phyloP scores from a whole-genome alignment of 2,329 filamentous ascomycete species.

The Pochonia chlamydosporia region DNA sequence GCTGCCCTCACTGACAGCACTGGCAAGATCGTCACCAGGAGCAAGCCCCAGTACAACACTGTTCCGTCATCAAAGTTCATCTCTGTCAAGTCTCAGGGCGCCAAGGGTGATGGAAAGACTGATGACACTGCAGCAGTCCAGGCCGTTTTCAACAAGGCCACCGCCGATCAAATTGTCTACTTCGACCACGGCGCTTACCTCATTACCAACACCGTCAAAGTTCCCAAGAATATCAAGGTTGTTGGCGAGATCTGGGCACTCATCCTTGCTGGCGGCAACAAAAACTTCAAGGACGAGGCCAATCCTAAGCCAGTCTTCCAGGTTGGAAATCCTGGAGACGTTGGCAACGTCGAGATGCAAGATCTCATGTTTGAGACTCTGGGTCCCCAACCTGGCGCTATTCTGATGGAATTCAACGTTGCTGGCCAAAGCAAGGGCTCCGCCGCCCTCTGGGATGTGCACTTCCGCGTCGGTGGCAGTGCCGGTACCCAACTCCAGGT shows the following conservation, averaged over 20 bases:
- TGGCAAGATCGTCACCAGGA: conserved; percentile 72
- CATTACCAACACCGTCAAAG: conserved; percentile 61
- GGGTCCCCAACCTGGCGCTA: conserved; percentile 78
- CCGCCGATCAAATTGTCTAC: conserved; percentile 61
- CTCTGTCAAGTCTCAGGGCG: conserved; percentile 76
- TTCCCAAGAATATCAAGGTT: conserved; percentile 78
- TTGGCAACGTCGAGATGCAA: conserved; percentile 77
- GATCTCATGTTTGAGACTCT: conserved; percentile 82
- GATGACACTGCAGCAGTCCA: conserved; percentile 88
- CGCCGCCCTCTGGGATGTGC: conserved; percentile 89
- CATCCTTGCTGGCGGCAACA: conserved; percentile 72
- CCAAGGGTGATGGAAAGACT: conserved; percentile 78
- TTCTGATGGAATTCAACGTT: conserved; percentile 90
- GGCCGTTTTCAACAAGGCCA: conserved; percentile 63
- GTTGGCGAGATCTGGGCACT: conserved; percentile 89
- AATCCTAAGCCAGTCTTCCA: conserved; percentile 84
- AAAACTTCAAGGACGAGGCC: conserved; percentile 63
- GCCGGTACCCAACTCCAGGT: conserved; percentile 79
- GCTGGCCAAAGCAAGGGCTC: conserved; percentile 60
- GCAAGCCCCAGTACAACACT: conserved; percentile 81
- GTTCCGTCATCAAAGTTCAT: conserved; percentile 65
- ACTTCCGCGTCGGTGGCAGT: conserved; percentile 85
- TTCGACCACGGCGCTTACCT: conserved; percentile 72
- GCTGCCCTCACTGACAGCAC: conserved; percentile 54
- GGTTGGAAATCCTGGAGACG: conserved; percentile 70